These are phyloP conservation scores for Penicillium sp. DNA, from an alignment of 2,329 filamentous ascomycete genomes.

Conservation along the genomic window DNA sequence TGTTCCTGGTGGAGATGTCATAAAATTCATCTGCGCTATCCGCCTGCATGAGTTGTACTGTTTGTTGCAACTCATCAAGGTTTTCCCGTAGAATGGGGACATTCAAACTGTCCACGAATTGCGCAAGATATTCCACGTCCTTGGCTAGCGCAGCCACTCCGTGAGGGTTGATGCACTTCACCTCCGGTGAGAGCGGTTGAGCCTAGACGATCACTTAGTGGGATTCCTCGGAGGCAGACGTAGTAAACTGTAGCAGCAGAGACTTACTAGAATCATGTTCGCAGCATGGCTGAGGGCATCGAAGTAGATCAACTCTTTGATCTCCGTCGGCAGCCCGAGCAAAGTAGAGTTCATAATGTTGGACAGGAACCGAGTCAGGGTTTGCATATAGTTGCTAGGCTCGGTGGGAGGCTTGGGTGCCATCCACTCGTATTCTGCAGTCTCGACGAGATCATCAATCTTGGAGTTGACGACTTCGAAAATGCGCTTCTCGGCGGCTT, in stretches of 20 bases:
- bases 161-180: constrained; percentile 81
- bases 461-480: constrained; percentile 98
- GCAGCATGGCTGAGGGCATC: constrained; percentile 89
- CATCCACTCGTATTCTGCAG: constrained; percentile 92
- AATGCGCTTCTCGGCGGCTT: constrained; percentile 93
- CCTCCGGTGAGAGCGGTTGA: constrained; percentile 70
- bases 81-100: constrained; percentile 86
- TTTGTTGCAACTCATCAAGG: constrained; percentile 89
- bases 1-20: constrained; percentile 81
- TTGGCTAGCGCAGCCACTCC: constrained; percentile 74
- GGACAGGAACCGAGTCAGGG: constrained; percentile 82
- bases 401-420: constrained; percentile 60
- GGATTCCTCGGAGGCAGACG: background rate
- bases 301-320: constrained; percentile 97
- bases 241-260: constrained; percentile 9
- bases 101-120: constrained; percentile 81
- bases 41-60: constrained; percentile 75
- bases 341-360: constrained; percentile 97
- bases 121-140: constrained; percentile 76
- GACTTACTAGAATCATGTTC: constrained; percentile 69
- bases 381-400: constrained; percentile 92
- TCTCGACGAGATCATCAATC: constrained; percentile 95
- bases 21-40: constrained; percentile 97
- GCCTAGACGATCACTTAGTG: constrained; percentile 45
- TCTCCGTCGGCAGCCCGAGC: constrained; percentile 85